Evolutionary conservation across 352 stramenopile species (phyloP).

Genomic region (Phytophthora sp.): DNA sequence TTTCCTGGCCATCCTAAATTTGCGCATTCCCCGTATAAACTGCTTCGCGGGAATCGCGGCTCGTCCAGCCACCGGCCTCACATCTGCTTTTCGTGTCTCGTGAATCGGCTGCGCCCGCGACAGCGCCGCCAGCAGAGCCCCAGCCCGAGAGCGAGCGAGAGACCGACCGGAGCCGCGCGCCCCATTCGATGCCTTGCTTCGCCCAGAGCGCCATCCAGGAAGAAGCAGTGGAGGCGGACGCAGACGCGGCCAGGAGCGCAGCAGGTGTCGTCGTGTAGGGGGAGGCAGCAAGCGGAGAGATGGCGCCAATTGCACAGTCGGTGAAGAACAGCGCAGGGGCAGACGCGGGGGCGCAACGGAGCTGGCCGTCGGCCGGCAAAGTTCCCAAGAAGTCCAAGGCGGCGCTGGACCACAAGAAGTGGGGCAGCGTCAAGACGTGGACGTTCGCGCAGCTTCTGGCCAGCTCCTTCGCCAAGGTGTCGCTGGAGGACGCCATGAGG

Average conservation of each 20-base stretch:
- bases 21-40: constrained; percentile 6
- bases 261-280: constrained; percentile 19
- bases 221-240: constrained; percentile 39
- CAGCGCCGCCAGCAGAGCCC: constrained; percentile 8
- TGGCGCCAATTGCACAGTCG: constrained; percentile 27
- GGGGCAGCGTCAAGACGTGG: constrained; percentile 79
- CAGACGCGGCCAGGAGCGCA: constrained; percentile 17
- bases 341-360: neutral
- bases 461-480: constrained; percentile 73
- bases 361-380: constrained; percentile 10
- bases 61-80: constrained; percentile 4
- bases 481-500: constrained; percentile 37
- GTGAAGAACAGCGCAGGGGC: constrained; percentile 2
- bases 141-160: neutral
- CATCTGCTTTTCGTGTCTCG: constrained; percentile 17
- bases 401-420: constrained; percentile 37
- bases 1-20: neutral
- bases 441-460: constrained; percentile 71
- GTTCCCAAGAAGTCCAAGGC: constrained; percentile 11
- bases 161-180: constrained; percentile 13
- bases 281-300: neutral
- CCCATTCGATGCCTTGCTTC: constrained; percentile 43
- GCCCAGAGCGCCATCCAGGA: constrained; percentile 34
- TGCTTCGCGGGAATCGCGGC: no score
- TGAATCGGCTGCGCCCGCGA: constrained; percentile 2